A percentile compares a stretch with the other conserved stretches of the same genome.
Conservation (phyloP, 257 asterid species). For the Nicotiana knightiana region DNA sequence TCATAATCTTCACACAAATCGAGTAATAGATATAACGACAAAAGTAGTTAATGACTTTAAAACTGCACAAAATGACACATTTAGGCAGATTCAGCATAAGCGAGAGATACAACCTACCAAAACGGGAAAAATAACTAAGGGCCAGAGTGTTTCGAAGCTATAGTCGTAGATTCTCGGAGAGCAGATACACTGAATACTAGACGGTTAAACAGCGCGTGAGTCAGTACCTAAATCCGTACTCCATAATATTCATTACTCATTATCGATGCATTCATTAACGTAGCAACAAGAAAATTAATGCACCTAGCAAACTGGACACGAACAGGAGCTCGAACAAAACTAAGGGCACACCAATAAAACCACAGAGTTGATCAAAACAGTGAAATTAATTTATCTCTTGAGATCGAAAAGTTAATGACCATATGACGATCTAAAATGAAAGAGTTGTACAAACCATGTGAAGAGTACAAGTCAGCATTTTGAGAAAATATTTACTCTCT, state of each 20-base stretch:
- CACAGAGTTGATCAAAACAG: neutral
- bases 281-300: neutral
- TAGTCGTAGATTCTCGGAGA: neutral
- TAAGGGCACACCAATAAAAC: neutral
- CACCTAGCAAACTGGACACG: neutral
- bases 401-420: neutral
- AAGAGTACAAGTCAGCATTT: constrained; percentile 1
- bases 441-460: neutral
- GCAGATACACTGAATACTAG: neutral
- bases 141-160: neutral
- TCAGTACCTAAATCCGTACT: neutral
- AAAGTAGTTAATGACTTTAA: neutral
- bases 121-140: neutral
- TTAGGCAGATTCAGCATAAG: neutral
- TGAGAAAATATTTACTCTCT: neutral
- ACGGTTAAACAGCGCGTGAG: neutral
- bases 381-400: neutral
- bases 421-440: neutral
- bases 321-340: neutral
- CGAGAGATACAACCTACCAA: neutral
- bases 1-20: neutral
- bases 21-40: neutral
- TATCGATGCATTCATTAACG: neutral
- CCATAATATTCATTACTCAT: neutral
- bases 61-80: neutral